Evolutionary conservation across 257 asterid species (phyloP).

Genomic region (Cynanchum wilfordii): DNA sequence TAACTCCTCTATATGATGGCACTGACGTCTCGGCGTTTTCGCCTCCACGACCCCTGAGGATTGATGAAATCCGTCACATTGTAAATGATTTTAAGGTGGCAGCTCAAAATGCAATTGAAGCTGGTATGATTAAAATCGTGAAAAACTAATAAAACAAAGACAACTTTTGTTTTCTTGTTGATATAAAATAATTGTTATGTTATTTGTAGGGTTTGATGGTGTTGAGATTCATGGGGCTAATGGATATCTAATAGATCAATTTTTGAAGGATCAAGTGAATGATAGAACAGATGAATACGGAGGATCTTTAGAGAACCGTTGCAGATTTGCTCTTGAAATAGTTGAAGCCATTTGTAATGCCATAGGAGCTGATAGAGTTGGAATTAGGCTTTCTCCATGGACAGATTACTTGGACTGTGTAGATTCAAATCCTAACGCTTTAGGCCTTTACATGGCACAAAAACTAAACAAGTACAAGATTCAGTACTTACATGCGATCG

Average conservation of each 20-base stretch:
- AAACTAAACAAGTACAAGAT: constrained; percentile 18
- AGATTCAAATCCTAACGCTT: constrained; percentile 27
- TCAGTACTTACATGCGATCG: constrained; percentile 20
- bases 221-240: constrained; percentile 27
- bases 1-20: constrained; percentile 11
- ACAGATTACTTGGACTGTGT: not conserved
- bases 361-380: constrained; percentile 26
- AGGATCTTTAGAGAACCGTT: constrained; percentile 26
- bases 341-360: constrained; percentile 20
- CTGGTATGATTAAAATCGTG: constrained; percentile 20
- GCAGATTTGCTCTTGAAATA: constrained; percentile 21
- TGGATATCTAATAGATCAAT: constrained; percentile 24
- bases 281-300: constrained; percentile 28
- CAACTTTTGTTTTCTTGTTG: no score
- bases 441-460: constrained; percentile 22
- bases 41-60: constrained; percentile 16
- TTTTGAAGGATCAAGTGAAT: constrained; percentile 23
- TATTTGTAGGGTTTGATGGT: constrained; percentile 24
- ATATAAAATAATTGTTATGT: no score
- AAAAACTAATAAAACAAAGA: no score
- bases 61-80: constrained; percentile 22
- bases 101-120: constrained; percentile 29
- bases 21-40: constrained; percentile 12
- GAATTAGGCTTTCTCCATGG: constrained; percentile 19
- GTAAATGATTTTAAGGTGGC: constrained; percentile 21